Evolutionary conservation across 129 eudicot species (phyloP).

Genomic region (Ambrosia trifida): DNA sequence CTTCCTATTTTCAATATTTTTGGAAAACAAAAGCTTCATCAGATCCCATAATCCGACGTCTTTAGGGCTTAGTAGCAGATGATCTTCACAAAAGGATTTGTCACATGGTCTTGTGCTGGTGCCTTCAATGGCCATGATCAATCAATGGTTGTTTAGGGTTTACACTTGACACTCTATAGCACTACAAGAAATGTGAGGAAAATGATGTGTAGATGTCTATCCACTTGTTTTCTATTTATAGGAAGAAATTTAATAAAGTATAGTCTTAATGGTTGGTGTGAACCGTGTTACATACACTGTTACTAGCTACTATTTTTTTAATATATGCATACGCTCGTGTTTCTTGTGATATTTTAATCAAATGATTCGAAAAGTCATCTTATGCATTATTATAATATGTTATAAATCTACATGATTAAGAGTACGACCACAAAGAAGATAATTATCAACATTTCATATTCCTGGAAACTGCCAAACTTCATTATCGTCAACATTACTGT

Average conservation of each 20-base stretch:
- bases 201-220: neutral
- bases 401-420: too few relatives aligned
- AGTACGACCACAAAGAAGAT: too few relatives aligned
- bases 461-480: too few relatives aligned
- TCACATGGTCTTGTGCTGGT: conserved; percentile 28
- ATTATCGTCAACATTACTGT: too few relatives aligned
- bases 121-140: conserved; percentile 30
- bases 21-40: conserved; percentile 38
- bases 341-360: neutral
- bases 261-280: neutral
- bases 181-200: neutral
- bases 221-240: conserved; percentile 12
- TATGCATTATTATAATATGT: too few relatives aligned
- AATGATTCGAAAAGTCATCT: too few relatives aligned
- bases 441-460: too few relatives aligned
- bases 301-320: neutral
- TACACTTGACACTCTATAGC: too few relatives aligned
- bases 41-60: conserved; percentile 48
- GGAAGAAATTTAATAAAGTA: too few relatives aligned
- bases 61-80: conserved; percentile 53
- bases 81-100: conserved; percentile 44
- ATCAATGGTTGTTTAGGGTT: neutral
- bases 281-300: neutral
- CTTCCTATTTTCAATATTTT: conserved; percentile 33
- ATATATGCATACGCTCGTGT: neutral